Conservation (phyloP, 257 asterid species). For the Scutellaria baicalensis region DNA sequence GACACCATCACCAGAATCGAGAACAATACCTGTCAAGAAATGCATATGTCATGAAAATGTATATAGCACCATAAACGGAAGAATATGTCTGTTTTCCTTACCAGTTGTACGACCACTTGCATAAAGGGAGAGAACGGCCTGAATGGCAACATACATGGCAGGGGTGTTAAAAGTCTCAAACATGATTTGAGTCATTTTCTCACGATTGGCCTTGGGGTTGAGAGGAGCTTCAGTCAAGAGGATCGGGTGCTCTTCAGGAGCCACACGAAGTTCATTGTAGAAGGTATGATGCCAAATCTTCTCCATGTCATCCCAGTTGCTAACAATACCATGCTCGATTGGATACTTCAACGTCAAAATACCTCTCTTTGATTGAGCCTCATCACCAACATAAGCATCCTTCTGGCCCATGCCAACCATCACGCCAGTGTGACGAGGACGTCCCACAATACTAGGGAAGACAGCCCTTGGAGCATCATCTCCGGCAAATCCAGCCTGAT, state of each 20-base stretch:
- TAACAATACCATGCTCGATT: constrained; percentile 48
- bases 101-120: constrained; percentile 40
- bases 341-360: constrained; percentile 50
- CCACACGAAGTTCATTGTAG: constrained; percentile 38
- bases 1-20: background rate
- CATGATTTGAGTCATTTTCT: constrained; percentile 42
- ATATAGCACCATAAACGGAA: too few species aligned
- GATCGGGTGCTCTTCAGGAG: constrained; percentile 38
- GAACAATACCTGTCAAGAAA: constrained; percentile 25
- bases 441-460: constrained; percentile 48
- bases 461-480: constrained; percentile 60
- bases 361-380: constrained; percentile 56
- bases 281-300: constrained; percentile 22
- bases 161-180: constrained; percentile 54
- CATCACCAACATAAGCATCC: constrained; percentile 11
- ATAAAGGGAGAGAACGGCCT: constrained; percentile 40
- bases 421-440: constrained; percentile 55
- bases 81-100: background rate
- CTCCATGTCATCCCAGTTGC: constrained; percentile 59
- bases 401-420: constrained; percentile 46
- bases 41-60: background rate
- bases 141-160: constrained; percentile 63
- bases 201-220: constrained; percentile 38
- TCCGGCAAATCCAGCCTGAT: constrained; percentile 53
- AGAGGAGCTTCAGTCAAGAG: constrained; percentile 39